Evolutionary conservation across 2,329 filamentous ascomycete genomes (phyloP).

Genomic region (Corinectria fuckeliana): DNA sequence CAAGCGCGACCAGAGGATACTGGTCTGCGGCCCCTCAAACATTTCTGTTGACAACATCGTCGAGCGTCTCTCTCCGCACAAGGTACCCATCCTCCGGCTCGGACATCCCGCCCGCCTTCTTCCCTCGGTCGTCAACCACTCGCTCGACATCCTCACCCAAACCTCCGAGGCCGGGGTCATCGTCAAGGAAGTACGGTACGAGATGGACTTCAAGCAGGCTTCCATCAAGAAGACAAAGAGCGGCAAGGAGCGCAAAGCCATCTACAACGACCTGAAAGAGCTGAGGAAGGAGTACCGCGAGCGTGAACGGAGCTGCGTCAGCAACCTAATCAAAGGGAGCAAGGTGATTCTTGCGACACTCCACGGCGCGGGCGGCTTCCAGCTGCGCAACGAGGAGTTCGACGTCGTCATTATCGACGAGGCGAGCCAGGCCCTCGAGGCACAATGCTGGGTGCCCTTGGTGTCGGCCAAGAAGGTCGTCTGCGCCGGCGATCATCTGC

Average conservation of each 20-base stretch:
- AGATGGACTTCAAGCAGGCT: constrained; percentile 92
- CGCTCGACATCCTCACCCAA: constrained; percentile 87
- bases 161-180: constrained; percentile 90
- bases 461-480: constrained; percentile 83
- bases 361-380: constrained; percentile 87
- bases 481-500: constrained; percentile 91
- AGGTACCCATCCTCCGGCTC: constrained; percentile 85
- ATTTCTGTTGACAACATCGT: constrained; percentile 99
- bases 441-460: constrained; percentile 95
- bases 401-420: constrained; percentile 97
- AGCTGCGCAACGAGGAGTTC: constrained; percentile 80
- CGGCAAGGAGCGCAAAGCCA: constrained; percentile 77
- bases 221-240: constrained; percentile 86
- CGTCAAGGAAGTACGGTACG: constrained; percentile 85
- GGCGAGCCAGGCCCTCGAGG: constrained; percentile 92
- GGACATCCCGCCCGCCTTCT: constrained; percentile 92
- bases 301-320: constrained; percentile 82
- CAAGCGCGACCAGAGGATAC: constrained; percentile 72
- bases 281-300: constrained; percentile 88
- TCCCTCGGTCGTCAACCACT: constrained; percentile 86
- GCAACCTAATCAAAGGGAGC: constrained; percentile 74
- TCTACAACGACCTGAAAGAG: constrained; percentile 86
- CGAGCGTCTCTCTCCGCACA: constrained; percentile 84
- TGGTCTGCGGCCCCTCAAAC: constrained; percentile 97
- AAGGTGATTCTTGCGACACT: constrained; percentile 92